A percentile compares a stretch with the other conserved stretches of the same genome.
Conservation (phyloP, 208 protist species). For the Crithidia bombi region DNA sequence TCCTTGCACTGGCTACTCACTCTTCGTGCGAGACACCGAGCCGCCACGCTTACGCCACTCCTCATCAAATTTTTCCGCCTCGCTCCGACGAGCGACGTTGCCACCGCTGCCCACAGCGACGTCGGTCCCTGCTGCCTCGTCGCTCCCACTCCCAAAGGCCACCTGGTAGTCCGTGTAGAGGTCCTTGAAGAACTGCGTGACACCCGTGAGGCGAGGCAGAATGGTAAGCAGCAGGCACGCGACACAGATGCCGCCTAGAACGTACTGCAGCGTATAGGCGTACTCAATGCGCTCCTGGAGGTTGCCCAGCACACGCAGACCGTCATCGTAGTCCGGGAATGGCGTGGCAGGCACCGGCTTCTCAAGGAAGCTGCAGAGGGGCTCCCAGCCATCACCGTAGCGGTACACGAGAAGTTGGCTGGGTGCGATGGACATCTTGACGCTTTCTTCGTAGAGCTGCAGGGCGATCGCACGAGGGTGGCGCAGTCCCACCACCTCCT, state of each 20-base stretch:
- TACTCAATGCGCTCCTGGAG: slow-evolving; percentile 72
- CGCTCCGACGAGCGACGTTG: neutral
- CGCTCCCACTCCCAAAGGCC: slow-evolving; percentile 23
- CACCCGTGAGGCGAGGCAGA: slow-evolving; percentile 19
- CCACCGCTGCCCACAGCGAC: neutral
- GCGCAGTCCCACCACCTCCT: slow-evolving; percentile 9
- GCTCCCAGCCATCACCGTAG: slow-evolving; percentile 73
- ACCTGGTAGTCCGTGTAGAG: slow-evolving; percentile 42
- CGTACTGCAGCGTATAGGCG: slow-evolving; percentile 44
- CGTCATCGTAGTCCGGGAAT: slow-evolving; percentile 72
- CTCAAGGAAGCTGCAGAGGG: slow-evolving; percentile 75
- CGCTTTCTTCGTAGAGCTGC: slow-evolving; percentile 62
- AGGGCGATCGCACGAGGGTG: slow-evolving; percentile 49
- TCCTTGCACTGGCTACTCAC: no score
- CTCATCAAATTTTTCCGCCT: slow-evolving; percentile 28
- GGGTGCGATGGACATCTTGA: slow-evolving; percentile 47
- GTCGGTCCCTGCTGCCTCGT: neutral
- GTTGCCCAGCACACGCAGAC: slow-evolving; percentile 55
- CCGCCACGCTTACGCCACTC: slow-evolving; percentile 34
- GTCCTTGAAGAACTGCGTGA: slow-evolving; percentile 23
- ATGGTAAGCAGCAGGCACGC: slow-evolving; percentile 28
- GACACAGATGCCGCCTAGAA: slow-evolving; percentile 22
- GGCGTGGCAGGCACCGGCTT: slow-evolving; percentile 51
- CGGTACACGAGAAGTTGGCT: slow-evolving; percentile 65
- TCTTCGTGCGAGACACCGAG: slow-evolving; percentile 25